Evolutionary conservation across 345 rosid genomes (phyloP).

Genomic region (Geranium rotundifolium): DNA sequence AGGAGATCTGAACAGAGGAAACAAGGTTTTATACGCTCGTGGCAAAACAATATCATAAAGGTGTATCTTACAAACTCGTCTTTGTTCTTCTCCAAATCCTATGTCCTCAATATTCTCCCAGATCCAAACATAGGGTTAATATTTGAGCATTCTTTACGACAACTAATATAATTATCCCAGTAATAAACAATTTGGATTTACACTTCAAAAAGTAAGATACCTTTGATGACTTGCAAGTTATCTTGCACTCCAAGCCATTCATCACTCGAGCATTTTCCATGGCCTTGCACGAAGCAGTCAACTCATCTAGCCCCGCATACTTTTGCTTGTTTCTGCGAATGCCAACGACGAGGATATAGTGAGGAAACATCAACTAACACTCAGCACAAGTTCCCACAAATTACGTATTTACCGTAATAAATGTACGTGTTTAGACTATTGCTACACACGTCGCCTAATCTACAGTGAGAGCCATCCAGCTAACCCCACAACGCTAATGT

Average conservation of each 20-base stretch:
- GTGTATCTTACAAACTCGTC: too few species aligned
- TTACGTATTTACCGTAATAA: neutral
- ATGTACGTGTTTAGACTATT: neutral
- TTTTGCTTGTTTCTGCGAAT: conserved; percentile 65
- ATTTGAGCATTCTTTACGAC: too few species aligned
- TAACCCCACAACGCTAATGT: too few species aligned
- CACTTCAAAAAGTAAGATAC: conserved; percentile 18
- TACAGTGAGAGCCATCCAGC: neutral
- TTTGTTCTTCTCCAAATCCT: too few species aligned
- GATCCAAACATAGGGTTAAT: too few species aligned
- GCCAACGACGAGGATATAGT: neutral
- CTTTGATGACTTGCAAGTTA: conserved; percentile 79
- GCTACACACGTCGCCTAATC: neutral
- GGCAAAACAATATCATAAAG: too few species aligned
- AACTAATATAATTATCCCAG: neutral
- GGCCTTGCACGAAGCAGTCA: conserved; percentile 47
- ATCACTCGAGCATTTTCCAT: conserved; percentile 64
- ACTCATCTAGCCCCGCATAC: conserved; percentile 54
- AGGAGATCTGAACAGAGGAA: conserved; percentile 18
- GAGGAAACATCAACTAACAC: neutral
- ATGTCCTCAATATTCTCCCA: too few species aligned
- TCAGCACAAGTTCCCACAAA: neutral
- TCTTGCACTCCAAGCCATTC: conserved; percentile 93
- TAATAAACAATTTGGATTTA: neutral
- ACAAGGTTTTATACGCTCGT: neutral